Evolutionary conservation across 768 basidiomycete species (phyloP), one percentile per base, ranked within the genome.

Genomic region (Cyclocybe aegerita): DNA sequence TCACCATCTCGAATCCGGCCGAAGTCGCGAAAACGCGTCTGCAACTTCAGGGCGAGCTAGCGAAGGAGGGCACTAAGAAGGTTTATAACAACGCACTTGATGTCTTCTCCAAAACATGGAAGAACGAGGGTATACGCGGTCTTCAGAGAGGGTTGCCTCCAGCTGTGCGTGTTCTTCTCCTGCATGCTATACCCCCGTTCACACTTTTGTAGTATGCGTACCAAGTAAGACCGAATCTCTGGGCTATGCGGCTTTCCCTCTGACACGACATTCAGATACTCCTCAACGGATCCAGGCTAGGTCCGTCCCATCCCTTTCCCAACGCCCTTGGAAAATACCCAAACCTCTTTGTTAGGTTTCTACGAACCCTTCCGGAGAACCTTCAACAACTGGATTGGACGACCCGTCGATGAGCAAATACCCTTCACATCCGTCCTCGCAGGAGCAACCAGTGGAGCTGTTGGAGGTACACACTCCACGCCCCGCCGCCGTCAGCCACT

Each of bases 31-130:
- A 98, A 71, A 98, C 97, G 37, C 87, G 96, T 48, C 71, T 99
- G 44, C 97, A 99, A 66, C 80, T 99, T 17, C 94, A 98, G 64
- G 97, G 96, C 17, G 97, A 98, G 68, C 81, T 99, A 9, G 83
- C 89, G 32, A 93, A 88, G 62, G 78, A 70, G 6, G 83, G 86
- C 7, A 78, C 76, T 11, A 65, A 70, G 56, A 90, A 83, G 63
- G 90, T 98, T 2, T 99, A 99, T 74, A 90, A 81, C 53, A 90
- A 86, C 64, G 89, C 87, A 71, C 45, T 93, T 37, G 95, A 98
- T 61, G 93, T 90, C 10, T 70, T 96, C 31, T 71, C 71, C 33
- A 97, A 96, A 71, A 96, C 94, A 5, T 94, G 85, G 82, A 79
- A 68, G 64, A 83, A 95, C 63, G 95, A 98, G 70, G 95, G 95